phyloP scores from a whole-genome alignment of 345 rosid species.

The Citrus trifoliata region DNA sequence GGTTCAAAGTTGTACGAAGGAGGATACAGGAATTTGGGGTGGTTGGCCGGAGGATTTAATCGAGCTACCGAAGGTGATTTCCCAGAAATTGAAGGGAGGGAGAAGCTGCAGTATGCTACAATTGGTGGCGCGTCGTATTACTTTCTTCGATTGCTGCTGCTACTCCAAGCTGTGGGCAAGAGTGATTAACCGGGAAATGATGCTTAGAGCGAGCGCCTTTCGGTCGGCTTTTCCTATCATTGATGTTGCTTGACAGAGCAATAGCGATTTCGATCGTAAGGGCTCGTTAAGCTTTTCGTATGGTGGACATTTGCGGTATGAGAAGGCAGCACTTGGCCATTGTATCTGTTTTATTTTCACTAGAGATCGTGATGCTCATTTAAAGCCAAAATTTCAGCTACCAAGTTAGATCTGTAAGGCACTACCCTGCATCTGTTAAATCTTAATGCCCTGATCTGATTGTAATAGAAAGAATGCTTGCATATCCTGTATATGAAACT shows the following conservation, averaged over 20 bases:
- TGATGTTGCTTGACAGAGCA: neutral
- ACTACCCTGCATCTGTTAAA: neutral
- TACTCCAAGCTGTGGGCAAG: slow-evolving; percentile 46
- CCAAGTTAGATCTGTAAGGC: neutral
- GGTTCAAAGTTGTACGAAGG: slow-evolving; percentile 48
- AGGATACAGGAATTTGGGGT: slow-evolving; percentile 72
- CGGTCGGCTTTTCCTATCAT: neutral
- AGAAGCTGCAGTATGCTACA: slow-evolving; percentile 72
- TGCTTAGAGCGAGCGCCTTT: neutral
- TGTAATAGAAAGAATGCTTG: neutral
- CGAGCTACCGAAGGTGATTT: slow-evolving; percentile 59
- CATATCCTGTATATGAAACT: neutral
- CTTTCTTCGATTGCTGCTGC: slow-evolving; percentile 52
- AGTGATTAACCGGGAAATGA: neutral
- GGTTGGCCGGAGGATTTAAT: slow-evolving; percentile 85
- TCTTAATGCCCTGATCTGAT: neutral
- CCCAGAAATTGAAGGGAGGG: slow-evolving; percentile 53
- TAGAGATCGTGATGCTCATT: neutral
- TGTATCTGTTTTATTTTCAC: neutral
- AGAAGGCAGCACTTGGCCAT: neutral
- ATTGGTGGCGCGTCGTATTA: slow-evolving; percentile 78
- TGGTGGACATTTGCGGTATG: neutral
- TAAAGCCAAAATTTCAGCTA: neutral
- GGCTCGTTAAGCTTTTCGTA: neutral
- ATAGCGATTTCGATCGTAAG: neutral